A percentile compares a stretch with the other conserved stretches of the same genome.
Conservation (phyloP, 2,329 filamentous ascomycete genomes). For the Shiraia sp. region DNA sequence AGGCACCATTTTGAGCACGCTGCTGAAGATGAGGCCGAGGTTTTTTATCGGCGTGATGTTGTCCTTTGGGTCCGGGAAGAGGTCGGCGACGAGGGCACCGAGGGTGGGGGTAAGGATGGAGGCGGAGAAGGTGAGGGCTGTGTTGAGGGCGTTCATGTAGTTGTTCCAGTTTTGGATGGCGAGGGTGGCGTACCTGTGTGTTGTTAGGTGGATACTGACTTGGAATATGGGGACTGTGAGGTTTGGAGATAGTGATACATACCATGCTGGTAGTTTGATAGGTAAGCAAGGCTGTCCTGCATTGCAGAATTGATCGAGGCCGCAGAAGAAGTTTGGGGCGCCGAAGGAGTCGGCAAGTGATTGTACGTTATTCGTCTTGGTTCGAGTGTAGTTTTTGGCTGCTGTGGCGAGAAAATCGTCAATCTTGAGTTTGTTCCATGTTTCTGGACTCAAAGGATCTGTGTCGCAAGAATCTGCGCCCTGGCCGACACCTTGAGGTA, state of each 20-base stretch:
- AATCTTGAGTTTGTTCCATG: constrained; percentile 8
- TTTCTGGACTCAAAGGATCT: not conserved
- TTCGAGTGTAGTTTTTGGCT: constrained; percentile 7
- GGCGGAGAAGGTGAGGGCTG: constrained; percentile 6
- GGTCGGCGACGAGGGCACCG: constrained; percentile 3
- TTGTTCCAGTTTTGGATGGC: constrained; percentile 14
- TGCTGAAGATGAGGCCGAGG: constrained; percentile 1
- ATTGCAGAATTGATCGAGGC: constrained; percentile 11
- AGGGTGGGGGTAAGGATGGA: constrained; percentile 8
- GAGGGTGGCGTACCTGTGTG: constrained; percentile 6
- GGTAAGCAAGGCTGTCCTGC: constrained; percentile 10
- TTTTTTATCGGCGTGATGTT: constrained; percentile 6
- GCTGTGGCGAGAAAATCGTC: constrained; percentile 6
- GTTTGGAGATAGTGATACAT: not conserved
- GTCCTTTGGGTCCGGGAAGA: constrained; percentile 9
- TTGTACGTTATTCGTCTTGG: constrained; percentile 10
- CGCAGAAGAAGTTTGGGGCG: constrained; percentile 12
- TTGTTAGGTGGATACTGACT: not conserved
- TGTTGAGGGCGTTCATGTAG: constrained; percentile 11
- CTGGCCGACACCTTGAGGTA: constrained; percentile 1
- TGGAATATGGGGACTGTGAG: not conserved
- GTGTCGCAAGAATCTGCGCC: constrained; percentile 5
- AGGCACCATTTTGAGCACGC: constrained; percentile 1
- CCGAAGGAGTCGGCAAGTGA: constrained; percentile 8
- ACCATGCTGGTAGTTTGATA: constrained; percentile 5